Evolutionary conservation across 2,329 filamentous ascomycete species (phyloP).

Genomic region (Chrysoporthe austroafricana): DNA sequence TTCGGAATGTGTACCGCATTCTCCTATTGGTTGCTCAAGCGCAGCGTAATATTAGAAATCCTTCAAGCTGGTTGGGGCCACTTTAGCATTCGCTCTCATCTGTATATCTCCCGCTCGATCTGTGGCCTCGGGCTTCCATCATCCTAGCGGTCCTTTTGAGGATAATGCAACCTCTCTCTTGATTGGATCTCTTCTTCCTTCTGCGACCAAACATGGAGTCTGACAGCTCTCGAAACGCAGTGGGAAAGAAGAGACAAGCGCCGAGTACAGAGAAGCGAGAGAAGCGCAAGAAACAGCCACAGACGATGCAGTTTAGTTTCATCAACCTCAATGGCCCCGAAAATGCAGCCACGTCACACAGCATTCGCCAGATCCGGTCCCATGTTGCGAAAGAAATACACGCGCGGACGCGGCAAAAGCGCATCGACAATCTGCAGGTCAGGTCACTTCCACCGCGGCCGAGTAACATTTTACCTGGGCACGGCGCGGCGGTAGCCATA

Average conservation of each 20-base stretch:
- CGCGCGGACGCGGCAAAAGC: slow-evolving; percentile 5
- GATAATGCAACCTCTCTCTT: neutral
- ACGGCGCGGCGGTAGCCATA: neutral
- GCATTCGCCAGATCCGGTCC: slow-evolving; percentile 2
- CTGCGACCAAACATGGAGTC: neutral
- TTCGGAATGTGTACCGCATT: neutral
- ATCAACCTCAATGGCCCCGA: neutral
- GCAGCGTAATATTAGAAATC: neutral
- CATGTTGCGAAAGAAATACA: slow-evolving; percentile 5
- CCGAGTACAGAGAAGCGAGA: neutral
- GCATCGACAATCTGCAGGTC: slow-evolving; percentile 9
- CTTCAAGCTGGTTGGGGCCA: neutral
- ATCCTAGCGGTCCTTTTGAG: neutral
- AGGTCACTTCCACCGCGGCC: neutral
- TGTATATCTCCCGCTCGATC: neutral
- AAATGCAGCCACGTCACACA: neutral
- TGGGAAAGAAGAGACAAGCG: neutral
- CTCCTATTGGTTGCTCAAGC: neutral
- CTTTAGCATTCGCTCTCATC: neutral
- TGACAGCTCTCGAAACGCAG: neutral
- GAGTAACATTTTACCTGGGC: neutral
- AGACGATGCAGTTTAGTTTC: slow-evolving; percentile 3
- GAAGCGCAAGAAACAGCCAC: neutral
- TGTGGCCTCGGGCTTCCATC: neutral
- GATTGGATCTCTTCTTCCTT: neutral